phyloP scores from a whole-genome alignment of 1,284 basidiomycete species.

The Leccinum fuscescens region DNA sequence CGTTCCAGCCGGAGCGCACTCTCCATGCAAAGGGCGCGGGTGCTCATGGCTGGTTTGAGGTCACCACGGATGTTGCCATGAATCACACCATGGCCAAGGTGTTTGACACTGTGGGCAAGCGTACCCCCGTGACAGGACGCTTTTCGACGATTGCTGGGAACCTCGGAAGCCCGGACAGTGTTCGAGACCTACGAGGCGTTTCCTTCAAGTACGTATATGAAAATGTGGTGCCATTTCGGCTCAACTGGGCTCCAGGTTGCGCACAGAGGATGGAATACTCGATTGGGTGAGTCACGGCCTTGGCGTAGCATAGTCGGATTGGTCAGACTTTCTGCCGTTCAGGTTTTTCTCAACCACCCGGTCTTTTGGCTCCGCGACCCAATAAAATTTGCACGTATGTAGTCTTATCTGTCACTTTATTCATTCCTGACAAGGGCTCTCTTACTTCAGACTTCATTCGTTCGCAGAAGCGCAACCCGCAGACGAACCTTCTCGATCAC shows the following conservation, averaged over 20 bases:
- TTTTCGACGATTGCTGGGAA: slow-evolving; percentile 36
- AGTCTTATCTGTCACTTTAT: background rate
- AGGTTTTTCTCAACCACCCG: slow-evolving; percentile 41
- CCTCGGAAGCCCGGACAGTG: slow-evolving; percentile 46
- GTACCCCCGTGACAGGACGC: slow-evolving; percentile 20
- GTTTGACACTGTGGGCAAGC: slow-evolving; percentile 22
- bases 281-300: slow-evolving; percentile 37
- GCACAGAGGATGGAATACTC: slow-evolving; percentile 44
- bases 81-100: slow-evolving; percentile 38
- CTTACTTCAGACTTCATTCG: slow-evolving; percentile 50
- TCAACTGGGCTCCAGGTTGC: slow-evolving; percentile 10
- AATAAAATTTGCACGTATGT: slow-evolving; percentile 45
- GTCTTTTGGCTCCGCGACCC: slow-evolving; percentile 41
- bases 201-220: slow-evolving; percentile 19
- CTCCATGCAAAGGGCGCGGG: slow-evolving; percentile 48
- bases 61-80: slow-evolving; percentile 36
- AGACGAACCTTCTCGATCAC: slow-evolving; percentile 19
- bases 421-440: background rate
- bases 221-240: slow-evolving; percentile 2
- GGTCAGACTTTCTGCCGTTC: background rate
- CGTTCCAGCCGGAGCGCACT: slow-evolving; percentile 34
- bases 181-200: slow-evolving; percentile 32
- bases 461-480: slow-evolving; percentile 51
- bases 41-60: slow-evolving; percentile 58
- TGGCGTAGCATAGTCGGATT: background rate